Evolutionary conservation across 345 rosid genomes (phyloP), one percentile per base, ranked within the genome.

Genomic region (Geranium brycei): DNA sequence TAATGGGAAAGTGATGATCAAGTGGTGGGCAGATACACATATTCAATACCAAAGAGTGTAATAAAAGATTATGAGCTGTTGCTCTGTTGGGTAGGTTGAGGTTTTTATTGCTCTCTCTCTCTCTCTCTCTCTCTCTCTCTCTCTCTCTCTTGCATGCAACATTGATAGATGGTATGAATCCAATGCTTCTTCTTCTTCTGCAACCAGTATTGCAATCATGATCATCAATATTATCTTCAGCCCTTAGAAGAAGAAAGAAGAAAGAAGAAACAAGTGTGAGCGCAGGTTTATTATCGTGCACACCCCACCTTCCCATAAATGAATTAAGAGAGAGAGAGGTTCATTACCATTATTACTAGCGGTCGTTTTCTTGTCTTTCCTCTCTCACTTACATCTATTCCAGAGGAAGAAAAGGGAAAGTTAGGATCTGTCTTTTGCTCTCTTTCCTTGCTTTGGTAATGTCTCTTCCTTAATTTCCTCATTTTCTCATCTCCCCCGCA

Each of bases 21-120:
- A 82, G 81, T 72, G 92, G 63, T 60, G 40, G 66, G 87, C 91
- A 92, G 98, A 79, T 87, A 69, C 67, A 71, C 62, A 83, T 85
- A 91, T 85, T 87, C 86, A 89, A 47, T 47, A 6, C 53, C 83
- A 72, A 78, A 82, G 69, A 65, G 68, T 73, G 92, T 80, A 87
- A 84, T 89, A 83, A 89, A 87, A 82, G 78, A 87, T 4, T 35
- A 64, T 79, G 69, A 55, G 56, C 28, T 53, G 56, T 59, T 66
- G 62, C 56, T 51, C 64, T 60, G 60, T 60, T 74, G 83, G 88
- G 91, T 87, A 86, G 89, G 88, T 89, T 74, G 81, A 78, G 62
- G 82, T 75, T 77, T 81, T 86, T 80, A 78, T 82, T 81, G 82
- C 73, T 67, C 68, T 77, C 18, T 35, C 19, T 32, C 60, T 19